Percentiles rank a stretch among this genome's conserved stretches.
phyloP scores from a whole-genome alignment of 2,329 filamentous ascomycete genomes.

The Aspergillus sp. region DNA sequence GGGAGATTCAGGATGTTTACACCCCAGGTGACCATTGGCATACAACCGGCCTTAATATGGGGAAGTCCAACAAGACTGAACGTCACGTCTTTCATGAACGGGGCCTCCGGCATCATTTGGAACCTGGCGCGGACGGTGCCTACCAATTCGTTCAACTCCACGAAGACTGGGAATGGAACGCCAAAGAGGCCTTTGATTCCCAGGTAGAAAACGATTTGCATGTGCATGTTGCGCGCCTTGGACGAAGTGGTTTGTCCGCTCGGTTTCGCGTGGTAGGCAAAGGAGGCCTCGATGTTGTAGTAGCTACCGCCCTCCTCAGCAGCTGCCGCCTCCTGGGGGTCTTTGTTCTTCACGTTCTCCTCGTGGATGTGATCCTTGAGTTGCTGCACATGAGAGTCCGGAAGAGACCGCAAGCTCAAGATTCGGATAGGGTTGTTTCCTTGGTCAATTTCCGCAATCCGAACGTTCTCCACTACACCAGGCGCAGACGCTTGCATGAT shows the following conservation, averaged over 20 bases:
- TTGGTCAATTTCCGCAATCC: conserved; percentile 92
- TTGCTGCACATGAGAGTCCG: conserved; percentile 77
- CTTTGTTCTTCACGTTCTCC: conserved; percentile 76
- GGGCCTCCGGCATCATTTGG: conserved; percentile 84
- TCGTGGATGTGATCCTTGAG: conserved; percentile 79
- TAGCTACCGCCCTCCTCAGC: conserved; percentile 89
- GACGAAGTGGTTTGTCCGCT: conserved; percentile 69
- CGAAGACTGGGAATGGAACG: conserved; percentile 81
- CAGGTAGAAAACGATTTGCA: conserved; percentile 92
- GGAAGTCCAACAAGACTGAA: conserved; percentile 94
- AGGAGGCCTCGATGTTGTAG: conserved; percentile 87
- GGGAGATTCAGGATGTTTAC: conserved; percentile 91
- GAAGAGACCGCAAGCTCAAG: conserved; percentile 80
- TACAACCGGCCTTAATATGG: conserved; percentile 83
- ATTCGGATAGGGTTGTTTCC: conserved; percentile 88
- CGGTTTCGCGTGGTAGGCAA: conserved; percentile 87
- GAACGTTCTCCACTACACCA: conserved; percentile 87
- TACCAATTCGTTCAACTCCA: conserved; percentile 87
- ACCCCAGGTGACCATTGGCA: conserved; percentile 87
- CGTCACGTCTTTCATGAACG: conserved; percentile 87
- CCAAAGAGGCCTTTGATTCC: conserved; percentile 87
- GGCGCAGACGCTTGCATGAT: conserved; percentile 97
- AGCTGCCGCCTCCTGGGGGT: conserved; percentile 82
- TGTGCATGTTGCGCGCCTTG: conserved; percentile 93
- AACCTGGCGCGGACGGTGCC: conserved; percentile 81